Percentiles rank a stretch among this genome's conserved stretches.
phyloP scores from a whole-genome alignment of 2,329 filamentous ascomycete genomes.

The Clonostachys byssicola region DNA sequence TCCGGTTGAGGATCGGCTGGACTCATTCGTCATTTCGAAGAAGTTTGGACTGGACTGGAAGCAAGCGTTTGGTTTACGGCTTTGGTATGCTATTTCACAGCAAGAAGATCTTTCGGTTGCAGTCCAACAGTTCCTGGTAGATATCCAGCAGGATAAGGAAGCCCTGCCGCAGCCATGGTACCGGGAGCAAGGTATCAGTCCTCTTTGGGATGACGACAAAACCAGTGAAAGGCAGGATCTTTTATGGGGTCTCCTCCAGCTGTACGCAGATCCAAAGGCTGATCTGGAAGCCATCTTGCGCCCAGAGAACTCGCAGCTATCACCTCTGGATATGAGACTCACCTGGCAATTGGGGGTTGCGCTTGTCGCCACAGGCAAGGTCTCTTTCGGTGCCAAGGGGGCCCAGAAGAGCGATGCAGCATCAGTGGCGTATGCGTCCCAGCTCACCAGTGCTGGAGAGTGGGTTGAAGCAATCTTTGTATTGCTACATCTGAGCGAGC shows the following conservation, averaged over 20 bases:
- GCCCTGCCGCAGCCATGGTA: conserved; percentile 72
- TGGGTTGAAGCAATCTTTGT: conserved; percentile 74
- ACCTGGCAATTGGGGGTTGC: conserved; percentile 82
- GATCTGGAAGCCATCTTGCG: conserved; percentile 68
- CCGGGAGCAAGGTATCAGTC: conserved; percentile 50
- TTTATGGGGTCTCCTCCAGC: conserved; percentile 80
- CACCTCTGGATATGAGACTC: conserved; percentile 70
- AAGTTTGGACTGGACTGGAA: conserved; percentile 89
- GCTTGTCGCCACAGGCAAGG: conserved; percentile 45
- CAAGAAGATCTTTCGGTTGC: conserved; percentile 69
- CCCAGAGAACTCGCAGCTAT: conserved; percentile 72
- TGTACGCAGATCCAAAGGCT: conserved; percentile 61
- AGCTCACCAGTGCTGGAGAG: conserved; percentile 59
- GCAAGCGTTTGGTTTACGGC: conserved; percentile 82
- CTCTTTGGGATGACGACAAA: conserved; percentile 57
- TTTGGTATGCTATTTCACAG: conserved; percentile 79
- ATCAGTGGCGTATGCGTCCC: conserved; percentile 60
- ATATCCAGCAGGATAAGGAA: conserved; percentile 69
- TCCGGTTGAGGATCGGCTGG: conserved; percentile 73
- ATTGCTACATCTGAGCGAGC: conserved; percentile 67
- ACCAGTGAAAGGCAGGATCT: conserved; percentile 66
- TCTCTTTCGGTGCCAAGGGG: conserved; percentile 48
- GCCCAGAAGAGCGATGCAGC: conserved; percentile 61
- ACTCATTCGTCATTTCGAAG: conserved; percentile 77
- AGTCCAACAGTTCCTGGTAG: conserved; percentile 68